Base-by-base conservation (phyloP, 2,329 filamentous ascomycete genomes). In the Metarhizium robertsii region DNA sequence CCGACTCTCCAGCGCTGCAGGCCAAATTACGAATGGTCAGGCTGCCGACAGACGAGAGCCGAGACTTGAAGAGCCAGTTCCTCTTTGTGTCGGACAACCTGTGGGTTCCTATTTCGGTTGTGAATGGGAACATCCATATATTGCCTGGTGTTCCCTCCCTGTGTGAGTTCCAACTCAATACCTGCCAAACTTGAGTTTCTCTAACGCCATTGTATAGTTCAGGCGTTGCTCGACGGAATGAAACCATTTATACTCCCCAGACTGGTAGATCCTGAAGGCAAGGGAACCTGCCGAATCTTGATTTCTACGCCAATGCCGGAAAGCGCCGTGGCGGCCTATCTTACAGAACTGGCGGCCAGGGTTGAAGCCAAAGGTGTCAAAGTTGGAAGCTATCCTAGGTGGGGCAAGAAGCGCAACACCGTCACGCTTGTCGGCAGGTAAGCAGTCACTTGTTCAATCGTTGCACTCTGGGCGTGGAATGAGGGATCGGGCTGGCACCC, bases 41-140 rank as follows among this genome's bases (percentile, higher is more conserved):
- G 67, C 76, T 97, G 40, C 94, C 94, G 0, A 85, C 83, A 34
- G 89, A 96, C 67, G 78, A 84, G 50, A 74, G 74, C 4, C 74
- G 85, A 18, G 77, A 86, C 6, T 71, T 85, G 25, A 77, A 82
- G 50, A 80, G 87, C 47, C 91, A 96, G 67, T 85, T 86, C 18
- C 63, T 96, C 30, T 96, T 95, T 67, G 83, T 88, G 1, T 77
- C 79, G 10, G 87, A 95, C 2, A 85, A 91, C 53, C 75, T 95
- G 25, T 97, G 94, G 94, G 92, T 97, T 43, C 94, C 94, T 0
- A 81, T 97, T 51, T 80, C 83, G 18, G 85, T 95, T 4, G 90
- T 96, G 16, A 96, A 96, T 66, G 89, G 89, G 52, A 99, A 99
- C 66, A 75, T 97, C 4, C 90, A 97, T 70, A 94, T 97, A 58